Percentiles rank a stretch among this genome's conserved stretches.
These are phyloP conservation scores for Euphorbia peplus DNA, from an alignment of 345 rosid species.

Conservation along the genomic window DNA sequence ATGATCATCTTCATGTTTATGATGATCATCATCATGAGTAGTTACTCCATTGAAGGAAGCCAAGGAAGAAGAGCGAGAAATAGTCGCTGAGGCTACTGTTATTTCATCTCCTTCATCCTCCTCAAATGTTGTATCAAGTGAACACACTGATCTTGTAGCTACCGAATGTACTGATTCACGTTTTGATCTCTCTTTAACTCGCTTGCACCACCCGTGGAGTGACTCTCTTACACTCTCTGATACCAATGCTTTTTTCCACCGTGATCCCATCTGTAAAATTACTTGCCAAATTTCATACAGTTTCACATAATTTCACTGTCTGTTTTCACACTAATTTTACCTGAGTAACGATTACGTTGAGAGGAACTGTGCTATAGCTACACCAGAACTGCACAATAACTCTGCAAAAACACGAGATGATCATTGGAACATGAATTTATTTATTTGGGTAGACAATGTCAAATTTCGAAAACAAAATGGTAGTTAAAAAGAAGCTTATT, in stretches of 20 bases:
- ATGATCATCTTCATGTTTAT: constrained; percentile 48
- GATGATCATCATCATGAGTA: constrained; percentile 32
- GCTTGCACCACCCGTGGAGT: constrained; percentile 91
- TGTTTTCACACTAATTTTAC: no score
- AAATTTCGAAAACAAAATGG: neutral
- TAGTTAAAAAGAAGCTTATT: constrained; percentile 27
- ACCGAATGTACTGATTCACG: constrained; percentile 44
- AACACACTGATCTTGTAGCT: constrained; percentile 71
- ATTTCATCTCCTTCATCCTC: constrained; percentile 73
- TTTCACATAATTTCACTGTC: no score
- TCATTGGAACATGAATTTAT: no score
- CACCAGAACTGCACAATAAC: constrained; percentile 93
- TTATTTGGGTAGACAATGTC: no score
- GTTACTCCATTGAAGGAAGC: constrained; percentile 63
- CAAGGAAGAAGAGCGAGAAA: constrained; percentile 67
- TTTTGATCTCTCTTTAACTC: constrained; percentile 71
- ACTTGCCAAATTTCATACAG: neutral
- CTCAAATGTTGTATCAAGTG: constrained; percentile 66
- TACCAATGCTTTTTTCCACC: constrained; percentile 72
- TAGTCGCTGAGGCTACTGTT: constrained; percentile 66
- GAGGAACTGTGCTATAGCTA: constrained; percentile 85
- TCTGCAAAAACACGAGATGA: no score
- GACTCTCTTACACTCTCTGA: constrained; percentile 87
- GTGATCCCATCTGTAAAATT: constrained; percentile 69
- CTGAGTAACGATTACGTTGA: constrained; percentile 84